Evolutionary conservation across 441 rosid genomes (phyloP), one percentile per base, ranked within the genome.

Genomic region (Eugenia klotzschiana): DNA sequence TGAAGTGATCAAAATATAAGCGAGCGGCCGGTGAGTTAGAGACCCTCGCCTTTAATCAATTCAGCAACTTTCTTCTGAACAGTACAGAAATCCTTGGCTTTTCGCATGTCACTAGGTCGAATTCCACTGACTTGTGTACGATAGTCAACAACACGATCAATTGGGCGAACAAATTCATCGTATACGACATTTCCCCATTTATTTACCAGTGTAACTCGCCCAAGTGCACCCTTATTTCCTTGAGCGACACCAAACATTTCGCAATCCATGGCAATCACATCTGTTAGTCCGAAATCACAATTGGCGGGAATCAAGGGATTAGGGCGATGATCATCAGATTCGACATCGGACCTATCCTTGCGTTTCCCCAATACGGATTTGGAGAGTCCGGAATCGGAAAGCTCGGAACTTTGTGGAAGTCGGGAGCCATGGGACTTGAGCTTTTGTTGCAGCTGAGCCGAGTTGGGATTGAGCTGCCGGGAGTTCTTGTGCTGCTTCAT

Each of bases 201-300:
- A 84, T 96, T 96, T 85, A 95, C 99, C 98, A 95, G 83, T 46
- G 98, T 89, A 82, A 95, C 93, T 83, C 99, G 91, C 91, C 98
- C 99, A 79, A 96, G 96, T 79, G 99, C 99, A 43, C 98, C 94
- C 89, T 89, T 93, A 85, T 92, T 96, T 90, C 95, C 98, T 87
- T 89, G 95, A 82, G 94, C 89, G 20, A 95, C 91, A 82, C 99
- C 99, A 88, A 96, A 98, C 99, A 96, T 95, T 90, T 96, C 99
- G 46, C 99, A 96, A 82, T 96, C 98, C 95, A 96, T 94, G 80
- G 95, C 99, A 81, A 96, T 87, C 80, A 82, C 95, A 89, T 92
- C 95, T 84, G 98, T 93, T 90, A 93, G 50, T 91, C 99, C 92
- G 90, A 60, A 89, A 88, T 96, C 98, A 69, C 91, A 92, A 77